Conservation (phyloP, 345 rosid genomes). For the Tarenaya hassleriana region DNA sequence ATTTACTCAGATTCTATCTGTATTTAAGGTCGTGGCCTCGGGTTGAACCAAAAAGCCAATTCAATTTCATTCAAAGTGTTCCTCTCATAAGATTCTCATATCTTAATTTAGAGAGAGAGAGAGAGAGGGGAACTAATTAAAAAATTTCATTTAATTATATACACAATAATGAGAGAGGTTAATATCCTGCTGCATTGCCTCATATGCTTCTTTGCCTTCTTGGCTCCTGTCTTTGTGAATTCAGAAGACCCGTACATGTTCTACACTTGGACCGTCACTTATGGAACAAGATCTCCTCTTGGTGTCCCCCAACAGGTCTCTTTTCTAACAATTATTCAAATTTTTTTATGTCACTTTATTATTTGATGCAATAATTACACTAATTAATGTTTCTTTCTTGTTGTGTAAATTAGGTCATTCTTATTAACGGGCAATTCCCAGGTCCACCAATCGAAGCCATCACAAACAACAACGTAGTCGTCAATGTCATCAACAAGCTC, state of each 20-base stretch:
- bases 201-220: constrained; percentile 31
- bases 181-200: constrained; percentile 25
- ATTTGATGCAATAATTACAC: neutral
- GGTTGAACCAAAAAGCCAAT: no score
- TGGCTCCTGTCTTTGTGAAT: constrained; percentile 25
- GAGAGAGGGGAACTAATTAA: constrained; percentile 1
- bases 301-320: constrained; percentile 37
- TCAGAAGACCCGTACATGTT: constrained; percentile 57
- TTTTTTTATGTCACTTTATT: neutral
- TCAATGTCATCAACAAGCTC: constrained; percentile 60
- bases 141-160: neutral
- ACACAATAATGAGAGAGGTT: constrained; percentile 28
- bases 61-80: no score
- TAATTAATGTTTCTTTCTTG: neutral
- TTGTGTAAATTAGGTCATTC: constrained; percentile 55
- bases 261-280: constrained; percentile 58
- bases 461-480: constrained; percentile 69
- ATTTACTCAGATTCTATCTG: neutral
- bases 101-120: constrained; percentile 13
- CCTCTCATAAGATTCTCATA: constrained; percentile 11
- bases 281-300: constrained; percentile 54
- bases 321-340: neutral
- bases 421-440: constrained; percentile 81
- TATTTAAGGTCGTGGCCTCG: no score
- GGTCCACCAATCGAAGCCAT: constrained; percentile 74